Base-by-base conservation (phyloP, 2,329 filamentous ascomycete genomes). In the Colletotrichum kahawae region DNA sequence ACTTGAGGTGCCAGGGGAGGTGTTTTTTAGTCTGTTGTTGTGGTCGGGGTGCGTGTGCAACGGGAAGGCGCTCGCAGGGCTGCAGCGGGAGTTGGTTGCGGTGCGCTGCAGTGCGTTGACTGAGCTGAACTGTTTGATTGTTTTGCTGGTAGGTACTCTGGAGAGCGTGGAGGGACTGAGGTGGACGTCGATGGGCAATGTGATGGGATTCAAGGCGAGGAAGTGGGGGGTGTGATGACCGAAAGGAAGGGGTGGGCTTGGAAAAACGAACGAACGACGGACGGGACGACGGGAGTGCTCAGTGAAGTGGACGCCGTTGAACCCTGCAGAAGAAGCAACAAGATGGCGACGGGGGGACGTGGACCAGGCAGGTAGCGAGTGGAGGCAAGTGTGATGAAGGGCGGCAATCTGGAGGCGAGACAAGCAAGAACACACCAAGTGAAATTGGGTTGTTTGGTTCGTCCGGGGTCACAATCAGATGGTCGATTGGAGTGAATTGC, bases 341-440 rank as follows among this genome's bases (percentile, higher is more conserved):
- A 16, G n/a, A 71, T 31, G 21, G n/a, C 2, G 57, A 63, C 36
- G 24, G 24, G n/a, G 16, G 27, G 33, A 62, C 54, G 38, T 36
- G 65, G 70, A 33, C 43, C 56, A 27, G 48, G 64, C 24, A 56
- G 27, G 21, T 16, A 67, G 31, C 27, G 51, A 34, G 71, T 71
- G 67, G 71, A 74, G 71, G 67, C 54, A 60, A 57, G n/a, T n/a
- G 51, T 72, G 72, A 72, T 67, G 69, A 72, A 75, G 63, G 69
- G 56, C 43, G 36, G 36, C 43, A 14, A 51, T 31, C 63, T 57
- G 72, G 63, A 75, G 72, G 68, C 56, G 69, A 75, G 69, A 63
- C 69, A 67, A 72, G 63, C 68, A 72, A 66, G 33, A 24, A 66
- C 51, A 33, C 48, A 67, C 48, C 62, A 67, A 56, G 29, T 33